Evolutionary conservation across 2,329 filamentous ascomycete species (phyloP).

Genomic region (Pseudodiploospora longispora): DNA sequence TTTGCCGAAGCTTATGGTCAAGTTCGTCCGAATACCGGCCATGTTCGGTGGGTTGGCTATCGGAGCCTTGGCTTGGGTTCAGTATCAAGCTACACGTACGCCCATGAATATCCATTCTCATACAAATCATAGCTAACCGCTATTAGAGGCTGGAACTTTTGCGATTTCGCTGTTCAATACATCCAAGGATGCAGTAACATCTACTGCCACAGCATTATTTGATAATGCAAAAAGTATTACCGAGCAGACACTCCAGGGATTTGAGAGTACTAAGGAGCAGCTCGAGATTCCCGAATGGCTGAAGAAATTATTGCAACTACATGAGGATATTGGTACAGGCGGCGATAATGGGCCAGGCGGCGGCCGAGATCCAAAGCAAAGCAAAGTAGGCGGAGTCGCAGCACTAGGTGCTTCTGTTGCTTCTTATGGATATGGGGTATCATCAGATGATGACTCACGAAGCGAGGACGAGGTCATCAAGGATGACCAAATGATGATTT

Average conservation of each 20-base stretch:
- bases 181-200: constrained; percentile 63
- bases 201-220: constrained; percentile 61
- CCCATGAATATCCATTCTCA: constrained; percentile 14
- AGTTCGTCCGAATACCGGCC: constrained; percentile 79
- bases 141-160: constrained; percentile 40
- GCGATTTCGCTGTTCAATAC: constrained; percentile 60
- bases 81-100: constrained; percentile 89
- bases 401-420: constrained; percentile 66
- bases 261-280: constrained; percentile 74
- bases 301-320: constrained; percentile 58
- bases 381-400: constrained; percentile 50
- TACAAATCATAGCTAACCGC: constrained; percentile 16
- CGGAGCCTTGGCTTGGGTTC: constrained; percentile 81
- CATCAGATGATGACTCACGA: constrained; percentile 55
- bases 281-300: constrained; percentile 69
- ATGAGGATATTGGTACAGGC: constrained; percentile 50
- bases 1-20: constrained; percentile 82
- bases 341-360: constrained; percentile 41
- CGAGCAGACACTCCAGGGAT: constrained; percentile 70
- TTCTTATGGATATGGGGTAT: constrained; percentile 70
- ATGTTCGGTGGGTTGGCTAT: constrained; percentile 86
- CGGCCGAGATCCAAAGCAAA: constrained; percentile 46
- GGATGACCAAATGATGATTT: constrained; percentile 98
- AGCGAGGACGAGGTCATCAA: constrained; percentile 59
- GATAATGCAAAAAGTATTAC: constrained; percentile 67